Conservation (phyloP, 2,329 filamentous ascomycete genomes). For the Gaeumannomyces sp. region DNA sequence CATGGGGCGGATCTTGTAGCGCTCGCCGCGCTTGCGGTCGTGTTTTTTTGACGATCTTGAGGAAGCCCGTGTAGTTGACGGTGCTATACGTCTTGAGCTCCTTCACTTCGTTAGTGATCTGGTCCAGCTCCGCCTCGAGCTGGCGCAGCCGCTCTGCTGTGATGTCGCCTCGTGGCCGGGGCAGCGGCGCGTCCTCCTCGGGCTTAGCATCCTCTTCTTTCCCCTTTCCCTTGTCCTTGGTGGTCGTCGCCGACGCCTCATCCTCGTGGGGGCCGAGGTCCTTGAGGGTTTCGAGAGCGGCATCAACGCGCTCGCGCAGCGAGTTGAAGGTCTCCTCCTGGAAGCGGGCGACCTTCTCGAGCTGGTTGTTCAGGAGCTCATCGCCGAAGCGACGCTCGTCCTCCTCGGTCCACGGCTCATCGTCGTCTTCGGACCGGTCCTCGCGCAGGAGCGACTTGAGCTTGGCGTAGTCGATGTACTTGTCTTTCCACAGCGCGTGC, state of each 20-base stretch:
- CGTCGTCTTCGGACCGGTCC: conserved; percentile 54
- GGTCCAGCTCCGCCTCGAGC: conserved; percentile 73
- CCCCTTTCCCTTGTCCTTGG: conserved; percentile 23
- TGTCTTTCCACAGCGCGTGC: conserved; percentile 82
- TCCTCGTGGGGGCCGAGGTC: conserved; percentile 66
- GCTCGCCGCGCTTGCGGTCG: conserved; percentile 80
- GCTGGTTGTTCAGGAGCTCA: conserved; percentile 87
- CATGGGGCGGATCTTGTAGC: conserved; percentile 85
- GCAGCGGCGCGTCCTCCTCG: background rate
- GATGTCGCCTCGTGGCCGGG: conserved; percentile 29
- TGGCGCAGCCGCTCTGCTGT: conserved; percentile 55
- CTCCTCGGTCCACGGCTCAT: conserved; percentile 77
- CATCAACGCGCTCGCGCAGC: conserved; percentile 48
- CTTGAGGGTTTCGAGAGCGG: conserved; percentile 63
- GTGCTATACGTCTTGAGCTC: conserved; percentile 93
- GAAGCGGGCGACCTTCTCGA: conserved; percentile 91
- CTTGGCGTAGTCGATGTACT: conserved; percentile 94
- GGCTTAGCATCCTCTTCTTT: conserved; percentile 28
- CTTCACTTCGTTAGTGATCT: conserved; percentile 82
- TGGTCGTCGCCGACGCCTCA: conserved; percentile 10
- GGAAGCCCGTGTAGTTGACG: conserved; percentile 94
- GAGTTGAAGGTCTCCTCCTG: conserved; percentile 68
- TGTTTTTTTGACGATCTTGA: conserved; percentile 99
- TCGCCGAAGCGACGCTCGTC: conserved; percentile 93
- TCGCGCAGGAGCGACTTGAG: conserved; percentile 86